Percentiles rank a stretch among this genome's conserved stretches.
phyloP scores from a whole-genome alignment of 257 asterid genomes.

The Leonotis leonurus region DNA sequence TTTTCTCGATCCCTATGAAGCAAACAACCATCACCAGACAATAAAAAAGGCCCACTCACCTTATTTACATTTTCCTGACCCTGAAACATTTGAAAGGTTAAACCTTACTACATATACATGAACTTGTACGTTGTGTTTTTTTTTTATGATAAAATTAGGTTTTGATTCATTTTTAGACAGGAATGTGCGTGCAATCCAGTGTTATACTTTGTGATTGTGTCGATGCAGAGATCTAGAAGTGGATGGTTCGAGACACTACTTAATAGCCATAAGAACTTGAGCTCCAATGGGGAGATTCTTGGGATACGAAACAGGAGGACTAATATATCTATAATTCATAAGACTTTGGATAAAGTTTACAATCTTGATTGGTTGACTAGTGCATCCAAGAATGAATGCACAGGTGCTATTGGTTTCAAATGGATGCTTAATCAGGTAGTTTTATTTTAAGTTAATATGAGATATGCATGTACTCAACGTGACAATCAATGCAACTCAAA shows the following conservation, averaged over 20 bases:
- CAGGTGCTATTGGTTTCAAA: constrained; percentile 83
- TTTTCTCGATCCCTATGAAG: constrained; percentile 36
- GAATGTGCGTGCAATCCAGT: constrained; percentile 87
- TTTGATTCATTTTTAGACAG: constrained; percentile 33
- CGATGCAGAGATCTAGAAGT: constrained; percentile 92
- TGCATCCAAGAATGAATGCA: constrained; percentile 76
- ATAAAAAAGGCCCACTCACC: constrained; percentile 26
- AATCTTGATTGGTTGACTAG: constrained; percentile 69
- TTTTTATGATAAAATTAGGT: background rate
- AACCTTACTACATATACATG: background rate
- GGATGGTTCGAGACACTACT: constrained; percentile 90
- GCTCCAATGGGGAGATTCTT: constrained; percentile 79
- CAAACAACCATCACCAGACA: constrained; percentile 31
- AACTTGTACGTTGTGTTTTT: too few species aligned
- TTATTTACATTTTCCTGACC: constrained; percentile 59
- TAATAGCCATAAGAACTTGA: constrained; percentile 63
- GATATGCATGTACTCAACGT: too few species aligned
- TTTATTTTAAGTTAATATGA: too few species aligned
- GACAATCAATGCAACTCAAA: too few species aligned
- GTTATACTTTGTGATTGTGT: constrained; percentile 50
- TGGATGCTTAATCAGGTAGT: constrained; percentile 95
- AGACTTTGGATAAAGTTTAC: constrained; percentile 47
- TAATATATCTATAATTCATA: constrained; percentile 37
- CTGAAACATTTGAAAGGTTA: constrained; percentile 59
- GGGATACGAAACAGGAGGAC: constrained; percentile 43